These are phyloP conservation scores for Pythium folliculosum DNA, from an alignment of 352 stramenopile species.

Conservation along the genomic window DNA sequence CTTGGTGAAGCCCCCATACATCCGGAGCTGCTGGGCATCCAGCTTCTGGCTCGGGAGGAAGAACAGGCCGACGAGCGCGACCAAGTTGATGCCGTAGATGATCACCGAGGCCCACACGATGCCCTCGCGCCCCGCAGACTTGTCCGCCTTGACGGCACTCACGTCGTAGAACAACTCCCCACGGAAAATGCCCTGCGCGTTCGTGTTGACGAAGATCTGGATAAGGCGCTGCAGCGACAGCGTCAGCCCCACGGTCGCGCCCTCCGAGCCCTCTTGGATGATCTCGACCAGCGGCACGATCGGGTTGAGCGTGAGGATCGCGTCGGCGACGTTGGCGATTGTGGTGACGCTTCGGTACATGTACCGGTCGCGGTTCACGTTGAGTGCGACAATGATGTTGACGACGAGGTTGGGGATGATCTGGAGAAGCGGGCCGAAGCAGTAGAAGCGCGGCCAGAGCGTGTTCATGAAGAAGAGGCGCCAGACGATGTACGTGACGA, in stretches of 20 bases:
- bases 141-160: slow-evolving; percentile 22
- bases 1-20: slow-evolving; percentile 41
- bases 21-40: slow-evolving; percentile 39
- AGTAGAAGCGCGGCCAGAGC: slow-evolving; percentile 36
- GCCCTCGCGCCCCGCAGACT: slow-evolving; percentile 31
- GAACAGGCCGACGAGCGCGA: slow-evolving; percentile 48
- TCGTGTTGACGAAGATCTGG: slow-evolving; percentile 58
- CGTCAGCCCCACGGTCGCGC: slow-evolving; percentile 57
- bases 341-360: slow-evolving; percentile 32
- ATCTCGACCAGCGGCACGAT: slow-evolving; percentile 70
- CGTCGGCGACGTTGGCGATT: slow-evolving; percentile 48
- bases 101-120: slow-evolving; percentile 52
- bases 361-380: slow-evolving; percentile 28
- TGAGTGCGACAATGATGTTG: slow-evolving; percentile 12
- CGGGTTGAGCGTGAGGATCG: slow-evolving; percentile 47
- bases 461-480: slow-evolving; percentile 43
- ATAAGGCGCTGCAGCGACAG: slow-evolving; percentile 55
- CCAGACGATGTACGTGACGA: slow-evolving; percentile 37
- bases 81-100: slow-evolving; percentile 50
- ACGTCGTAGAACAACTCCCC: slow-evolving; percentile 48
- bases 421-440: slow-evolving; percentile 32
- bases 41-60: slow-evolving; percentile 40
- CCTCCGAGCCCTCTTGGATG: slow-evolving; percentile 63
- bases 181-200: slow-evolving; percentile 42
- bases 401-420: slow-evolving; percentile 31